Evolutionary conservation across 2,329 filamentous ascomycete species (phyloP), one percentile per base, ranked within the genome.

Genomic region (Epicoccum sorghinum): DNA sequence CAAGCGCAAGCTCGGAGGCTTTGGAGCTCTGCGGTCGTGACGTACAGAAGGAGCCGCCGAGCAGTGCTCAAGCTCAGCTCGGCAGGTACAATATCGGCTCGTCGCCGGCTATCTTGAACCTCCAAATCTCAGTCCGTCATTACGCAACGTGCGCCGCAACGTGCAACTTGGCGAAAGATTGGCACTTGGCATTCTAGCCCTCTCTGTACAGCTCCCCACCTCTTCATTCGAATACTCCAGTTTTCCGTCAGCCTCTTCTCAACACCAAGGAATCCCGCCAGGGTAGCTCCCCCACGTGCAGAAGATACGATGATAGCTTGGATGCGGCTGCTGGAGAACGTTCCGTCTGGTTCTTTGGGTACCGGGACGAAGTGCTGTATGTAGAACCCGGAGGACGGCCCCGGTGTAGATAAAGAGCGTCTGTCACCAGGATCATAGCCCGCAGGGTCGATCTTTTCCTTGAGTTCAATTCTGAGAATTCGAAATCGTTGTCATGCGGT

Each of bases 261-360:
- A 47, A 33, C 43, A 35, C 47, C 47, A 52, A 56, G 47, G 46
- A 24, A 47, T 55, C 33, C 32, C 37, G 7, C 38, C 53, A 47
- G 62, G 57, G 42, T 58, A 56, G 45, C 46, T 55, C 43, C 55
- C 54, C 62, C 68, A 70, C 67, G 68, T 70, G 68, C 65, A 59
- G 52, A 33, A 61, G 50, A 43, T 55, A 53, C 53, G 58, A 47
- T 56, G 60, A 56, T 42, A 58, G 38, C 52, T 42, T 66, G 65
- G 61, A 53, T 29, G 46, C 30, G 55, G 33, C 49, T 57, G 30
- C 52, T 58, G 43, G 36, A 52, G 23, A 24, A 43, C 44, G n/a
- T 55, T 45, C 58, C 57, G 55, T 56, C 50, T 57, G 49, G 53
- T 41, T 56, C 30, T 27, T 35, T 49, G 37, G 35, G 44, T 33